phyloP scores from a whole-genome alignment of 2,329 filamentous ascomycete genomes.

The Clathrospora elynae region DNA sequence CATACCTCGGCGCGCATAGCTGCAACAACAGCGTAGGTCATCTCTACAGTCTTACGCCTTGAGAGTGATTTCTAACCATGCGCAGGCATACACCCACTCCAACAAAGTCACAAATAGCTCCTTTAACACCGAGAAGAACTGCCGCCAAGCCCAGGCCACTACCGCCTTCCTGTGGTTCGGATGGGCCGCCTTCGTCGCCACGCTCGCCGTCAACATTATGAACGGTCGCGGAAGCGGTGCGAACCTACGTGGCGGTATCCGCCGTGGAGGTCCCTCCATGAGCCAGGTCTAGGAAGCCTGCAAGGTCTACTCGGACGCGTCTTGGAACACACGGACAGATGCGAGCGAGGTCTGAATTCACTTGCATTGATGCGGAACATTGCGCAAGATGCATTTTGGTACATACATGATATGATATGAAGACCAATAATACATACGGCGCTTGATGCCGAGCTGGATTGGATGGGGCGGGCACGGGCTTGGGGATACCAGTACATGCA shows the following conservation, averaged over 20 bases:
- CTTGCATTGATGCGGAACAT: background rate
- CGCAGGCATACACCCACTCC: constrained; percentile 49
- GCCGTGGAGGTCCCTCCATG: constrained; percentile 57
- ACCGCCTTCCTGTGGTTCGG: constrained; percentile 82
- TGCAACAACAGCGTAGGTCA: constrained; percentile 64
- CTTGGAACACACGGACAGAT: constrained; percentile 36
- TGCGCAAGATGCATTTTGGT: background rate
- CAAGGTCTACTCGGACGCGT: constrained; percentile 29
- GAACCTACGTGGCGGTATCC: constrained; percentile 55
- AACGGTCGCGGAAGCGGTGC: constrained; percentile 55
- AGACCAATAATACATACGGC: constrained; percentile 8
- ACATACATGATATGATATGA: constrained; percentile 9
- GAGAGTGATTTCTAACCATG: constrained; percentile 1
- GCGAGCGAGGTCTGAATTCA: constrained; percentile 12
- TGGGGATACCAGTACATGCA: constrained; percentile 1
- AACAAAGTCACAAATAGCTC: constrained; percentile 69
- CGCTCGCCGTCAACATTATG: constrained; percentile 61
- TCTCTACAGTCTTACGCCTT: background rate
- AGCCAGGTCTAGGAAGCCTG: constrained; percentile 58
- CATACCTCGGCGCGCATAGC: constrained; percentile 70
- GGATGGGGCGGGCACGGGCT: background rate
- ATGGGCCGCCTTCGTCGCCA: constrained; percentile 64
- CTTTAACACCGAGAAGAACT: constrained; percentile 64
- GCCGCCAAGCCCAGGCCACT: constrained; percentile 75
- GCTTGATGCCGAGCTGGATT: constrained; percentile 1